Evolutionary conservation across 495 filamentous ascomycete genomes (phyloP).

Genomic region (Neurospora tetrasperma): DNA sequence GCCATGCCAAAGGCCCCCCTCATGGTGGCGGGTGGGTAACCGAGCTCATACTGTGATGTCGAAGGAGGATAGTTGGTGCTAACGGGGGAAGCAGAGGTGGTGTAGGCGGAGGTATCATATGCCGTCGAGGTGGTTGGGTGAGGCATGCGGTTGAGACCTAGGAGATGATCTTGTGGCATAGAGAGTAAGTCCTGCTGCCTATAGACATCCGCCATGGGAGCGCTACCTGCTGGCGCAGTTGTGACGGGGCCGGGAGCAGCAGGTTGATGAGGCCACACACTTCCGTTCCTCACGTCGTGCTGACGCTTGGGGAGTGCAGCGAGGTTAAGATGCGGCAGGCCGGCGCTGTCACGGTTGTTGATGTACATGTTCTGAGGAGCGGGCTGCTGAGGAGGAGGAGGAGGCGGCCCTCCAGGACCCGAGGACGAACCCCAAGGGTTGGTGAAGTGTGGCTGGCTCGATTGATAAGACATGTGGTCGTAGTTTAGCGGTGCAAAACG

Average conservation of each 20-base stretch:
- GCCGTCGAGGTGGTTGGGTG: slow-evolving; percentile 37
- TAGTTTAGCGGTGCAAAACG: slow-evolving; percentile 75
- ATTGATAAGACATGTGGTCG: slow-evolving; percentile 56
- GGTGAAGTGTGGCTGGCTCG: slow-evolving; percentile 71
- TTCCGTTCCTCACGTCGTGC: slow-evolving; percentile 18
- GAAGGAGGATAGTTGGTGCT: slow-evolving; percentile 58
- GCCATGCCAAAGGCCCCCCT: slow-evolving; percentile 45
- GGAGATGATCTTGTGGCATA: slow-evolving; percentile 57
- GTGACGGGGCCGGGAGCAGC: slow-evolving; percentile 56
- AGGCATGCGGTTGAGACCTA: slow-evolving; percentile 45
- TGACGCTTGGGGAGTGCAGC: slow-evolving; percentile 30
- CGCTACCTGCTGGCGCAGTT: slow-evolving; percentile 62
- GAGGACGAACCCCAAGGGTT: slow-evolving; percentile 70
- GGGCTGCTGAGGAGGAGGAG: slow-evolving; percentile 18
- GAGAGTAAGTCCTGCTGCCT: slow-evolving; percentile 58
- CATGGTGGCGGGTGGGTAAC: slow-evolving; percentile 56
- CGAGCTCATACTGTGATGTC: slow-evolving; percentile 56
- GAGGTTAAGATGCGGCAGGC: slow-evolving; percentile 35
- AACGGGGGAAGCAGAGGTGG: slow-evolving; percentile 48
- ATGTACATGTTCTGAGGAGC: slow-evolving; percentile 47
- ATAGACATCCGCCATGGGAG: slow-evolving; percentile 53
- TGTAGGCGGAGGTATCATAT: slow-evolving; percentile 39
- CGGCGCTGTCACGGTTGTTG: slow-evolving; percentile 21
- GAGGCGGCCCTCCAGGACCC: slow-evolving; percentile 10
- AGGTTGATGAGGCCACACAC: slow-evolving; percentile 52